Percentiles rank a stretch among this genome's conserved stretches.
Conservation (phyloP, 2,329 filamentous ascomycete species). For the Cordyceps fumosorosea region DNA sequence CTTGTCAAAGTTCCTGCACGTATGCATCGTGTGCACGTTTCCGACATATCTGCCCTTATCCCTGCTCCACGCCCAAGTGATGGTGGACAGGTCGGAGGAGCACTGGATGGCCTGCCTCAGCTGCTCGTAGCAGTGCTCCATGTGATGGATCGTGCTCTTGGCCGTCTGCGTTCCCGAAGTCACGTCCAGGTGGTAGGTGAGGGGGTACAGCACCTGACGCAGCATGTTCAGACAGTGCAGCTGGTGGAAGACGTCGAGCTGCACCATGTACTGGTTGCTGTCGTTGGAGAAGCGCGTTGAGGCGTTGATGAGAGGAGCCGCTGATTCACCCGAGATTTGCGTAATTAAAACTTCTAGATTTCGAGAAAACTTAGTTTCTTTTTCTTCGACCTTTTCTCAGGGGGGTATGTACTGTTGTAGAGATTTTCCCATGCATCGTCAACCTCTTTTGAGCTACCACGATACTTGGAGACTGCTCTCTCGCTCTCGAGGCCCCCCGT, state of each 20-base stretch:
- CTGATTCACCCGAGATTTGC: slow-evolving; percentile 48
- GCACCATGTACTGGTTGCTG: slow-evolving; percentile 46
- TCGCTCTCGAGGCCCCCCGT: slow-evolving; percentile 38
- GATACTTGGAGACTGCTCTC: slow-evolving; percentile 35
- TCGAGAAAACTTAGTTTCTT: neutral
- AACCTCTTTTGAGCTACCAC: slow-evolving; percentile 47
- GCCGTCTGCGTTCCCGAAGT: slow-evolving; percentile 40
- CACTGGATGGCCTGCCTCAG: slow-evolving; percentile 47
- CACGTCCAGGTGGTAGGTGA: slow-evolving; percentile 34
- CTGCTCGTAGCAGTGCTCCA: slow-evolving; percentile 50
- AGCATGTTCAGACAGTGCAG: slow-evolving; percentile 43
- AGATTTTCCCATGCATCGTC: slow-evolving; percentile 50
- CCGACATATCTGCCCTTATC: slow-evolving; percentile 43
- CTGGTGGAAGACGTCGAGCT: slow-evolving; percentile 50
- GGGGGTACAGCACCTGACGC: slow-evolving; percentile 41
- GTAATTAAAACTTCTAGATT: slow-evolving; percentile 44
- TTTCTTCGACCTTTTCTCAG: neutral
- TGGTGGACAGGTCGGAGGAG: slow-evolving; percentile 45
- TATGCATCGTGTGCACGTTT: slow-evolving; percentile 44
- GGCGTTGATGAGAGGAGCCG: slow-evolving; percentile 45
- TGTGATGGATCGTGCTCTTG: slow-evolving; percentile 22
- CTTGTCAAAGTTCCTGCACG: slow-evolving; percentile 46
- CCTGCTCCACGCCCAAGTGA: slow-evolving; percentile 43
- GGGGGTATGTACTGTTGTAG: slow-evolving; percentile 22
- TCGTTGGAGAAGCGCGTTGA: slow-evolving; percentile 47